These are phyloP conservation scores for Helotiales sp. DNA, from an alignment of 2,329 filamentous ascomycete species.

Conservation along the genomic window DNA sequence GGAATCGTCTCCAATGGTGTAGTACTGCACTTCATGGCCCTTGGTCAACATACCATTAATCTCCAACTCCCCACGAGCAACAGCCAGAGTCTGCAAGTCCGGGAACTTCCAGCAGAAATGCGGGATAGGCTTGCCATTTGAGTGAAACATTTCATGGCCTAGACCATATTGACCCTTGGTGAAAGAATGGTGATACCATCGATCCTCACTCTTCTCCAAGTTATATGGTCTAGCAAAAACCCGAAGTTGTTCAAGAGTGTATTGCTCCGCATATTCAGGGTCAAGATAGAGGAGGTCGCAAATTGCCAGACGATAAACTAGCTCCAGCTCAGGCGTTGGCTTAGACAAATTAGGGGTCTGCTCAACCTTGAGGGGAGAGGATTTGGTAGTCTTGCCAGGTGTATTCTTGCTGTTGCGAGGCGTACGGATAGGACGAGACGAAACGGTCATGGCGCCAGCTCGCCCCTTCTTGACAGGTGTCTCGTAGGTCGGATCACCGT, in stretches of 20 bases:
- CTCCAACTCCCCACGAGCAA: background rate
- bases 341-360: background rate
- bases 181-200: constrained; percentile 7
- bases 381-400: background rate
- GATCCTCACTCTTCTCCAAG: background rate
- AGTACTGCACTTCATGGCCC: background rate
- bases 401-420: background rate
- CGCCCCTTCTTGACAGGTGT: constrained; percentile 5
- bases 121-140: background rate
- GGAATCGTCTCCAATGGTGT: background rate
- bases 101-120: background rate
- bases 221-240: constrained; percentile 4
- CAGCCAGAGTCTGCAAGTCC: background rate
- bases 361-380: background rate
- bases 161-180: background rate
- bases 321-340: background rate
- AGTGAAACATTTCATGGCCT: background rate
- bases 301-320: background rate
- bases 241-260: background rate
- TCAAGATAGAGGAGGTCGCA: background rate
- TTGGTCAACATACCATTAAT: background rate
- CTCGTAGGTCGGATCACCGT: background rate
- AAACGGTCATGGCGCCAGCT: background rate
- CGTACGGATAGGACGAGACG: background rate
- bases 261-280: background rate